These are phyloP conservation scores for Suillus paluster DNA, from an alignment of 768 basidiomycete genomes.

Conservation along the genomic window DNA sequence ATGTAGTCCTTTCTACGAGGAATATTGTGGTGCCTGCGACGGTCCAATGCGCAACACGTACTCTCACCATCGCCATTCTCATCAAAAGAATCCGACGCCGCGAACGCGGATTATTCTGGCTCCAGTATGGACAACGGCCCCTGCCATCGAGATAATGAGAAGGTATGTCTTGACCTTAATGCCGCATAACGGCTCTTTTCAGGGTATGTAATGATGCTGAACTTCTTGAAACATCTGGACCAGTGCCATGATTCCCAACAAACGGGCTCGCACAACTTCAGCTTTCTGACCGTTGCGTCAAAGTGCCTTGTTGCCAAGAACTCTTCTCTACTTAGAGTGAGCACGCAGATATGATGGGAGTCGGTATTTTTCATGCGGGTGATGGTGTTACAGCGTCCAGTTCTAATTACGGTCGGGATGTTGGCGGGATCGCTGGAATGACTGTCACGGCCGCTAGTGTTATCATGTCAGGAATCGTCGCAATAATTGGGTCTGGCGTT, in stretches of 20 bases:
- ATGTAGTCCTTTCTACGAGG: too few relatives aligned
- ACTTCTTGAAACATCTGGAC: conserved; percentile 78
- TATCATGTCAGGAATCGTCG: conserved; percentile 82
- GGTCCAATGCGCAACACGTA: too few relatives aligned
- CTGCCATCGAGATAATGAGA: conserved; percentile 91
- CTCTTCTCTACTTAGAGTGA: conserved; percentile 80
- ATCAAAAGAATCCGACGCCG: conserved; percentile 53
- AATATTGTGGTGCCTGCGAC: too few relatives aligned
- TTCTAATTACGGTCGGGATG: conserved; percentile 59
- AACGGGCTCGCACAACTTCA: conserved; percentile 71
- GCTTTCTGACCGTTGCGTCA: conserved; percentile 77
- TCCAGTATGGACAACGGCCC: conserved; percentile 86
- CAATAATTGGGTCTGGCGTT: conserved; percentile 75
- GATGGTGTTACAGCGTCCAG: conserved; percentile 23
- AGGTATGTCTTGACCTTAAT: conserved; percentile 50
- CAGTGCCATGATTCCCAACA: conserved; percentile 70
- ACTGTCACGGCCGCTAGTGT: conserved; percentile 84
- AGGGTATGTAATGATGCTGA: conserved; percentile 82
- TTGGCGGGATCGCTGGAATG: conserved; percentile 76
- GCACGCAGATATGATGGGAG: conserved; percentile 80
- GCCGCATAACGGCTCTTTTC: conserved; percentile 3
- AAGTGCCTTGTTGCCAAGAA: conserved; percentile 90
- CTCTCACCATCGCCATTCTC: too few relatives aligned
- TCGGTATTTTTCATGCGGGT: conserved; percentile 55
- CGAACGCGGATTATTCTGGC: conserved; percentile 28